Evolutionary conservation across 2,329 filamentous ascomycete species (phyloP).

Genomic region (Dactylella cylindrospora): DNA sequence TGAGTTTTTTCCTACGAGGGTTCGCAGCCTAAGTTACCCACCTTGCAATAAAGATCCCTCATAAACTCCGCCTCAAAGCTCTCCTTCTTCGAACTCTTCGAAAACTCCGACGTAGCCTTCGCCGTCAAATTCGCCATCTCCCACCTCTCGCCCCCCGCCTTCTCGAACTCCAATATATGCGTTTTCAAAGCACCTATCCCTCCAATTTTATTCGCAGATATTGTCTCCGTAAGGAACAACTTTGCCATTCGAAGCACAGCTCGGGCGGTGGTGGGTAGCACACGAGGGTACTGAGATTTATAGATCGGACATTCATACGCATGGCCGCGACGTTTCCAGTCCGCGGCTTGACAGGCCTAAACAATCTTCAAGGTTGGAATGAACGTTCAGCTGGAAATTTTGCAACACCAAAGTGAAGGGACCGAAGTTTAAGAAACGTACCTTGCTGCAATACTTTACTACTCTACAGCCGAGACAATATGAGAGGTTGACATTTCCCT

Average conservation of each 20-base stretch:
- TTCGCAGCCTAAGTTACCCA: constrained; percentile 46
- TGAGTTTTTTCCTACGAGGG: not conserved
- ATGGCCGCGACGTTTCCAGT: constrained; percentile 61
- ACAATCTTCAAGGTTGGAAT: constrained; percentile 15
- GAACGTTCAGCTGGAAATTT: constrained; percentile 13
- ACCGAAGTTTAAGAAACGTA: constrained; percentile 50
- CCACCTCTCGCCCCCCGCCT: constrained; percentile 53
- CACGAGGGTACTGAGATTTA: constrained; percentile 53
- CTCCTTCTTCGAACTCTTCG: constrained; percentile 55
- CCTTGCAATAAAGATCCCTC: constrained; percentile 56
- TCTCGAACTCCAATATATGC: constrained; percentile 53
- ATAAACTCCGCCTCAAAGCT: constrained; percentile 50
- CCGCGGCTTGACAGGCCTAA: constrained; percentile 61
- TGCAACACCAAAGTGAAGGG: not conserved
- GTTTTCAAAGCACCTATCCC: constrained; percentile 53
- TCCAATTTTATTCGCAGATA: constrained; percentile 55
- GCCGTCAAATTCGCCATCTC: constrained; percentile 59
- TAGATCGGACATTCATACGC: constrained; percentile 63
- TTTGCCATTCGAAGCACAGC: constrained; percentile 59
- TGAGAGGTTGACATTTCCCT: constrained; percentile 53
- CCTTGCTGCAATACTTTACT: constrained; percentile 64
- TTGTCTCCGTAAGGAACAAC: constrained; percentile 52
- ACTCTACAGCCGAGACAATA: constrained; percentile 62
- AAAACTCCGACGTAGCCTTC: constrained; percentile 60
- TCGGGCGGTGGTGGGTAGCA: constrained; percentile 61